These are phyloP conservation scores for Yamadazyma mexicana DNA, from an alignment of 1,139 yeast genomes.

Conservation along the genomic window DNA sequence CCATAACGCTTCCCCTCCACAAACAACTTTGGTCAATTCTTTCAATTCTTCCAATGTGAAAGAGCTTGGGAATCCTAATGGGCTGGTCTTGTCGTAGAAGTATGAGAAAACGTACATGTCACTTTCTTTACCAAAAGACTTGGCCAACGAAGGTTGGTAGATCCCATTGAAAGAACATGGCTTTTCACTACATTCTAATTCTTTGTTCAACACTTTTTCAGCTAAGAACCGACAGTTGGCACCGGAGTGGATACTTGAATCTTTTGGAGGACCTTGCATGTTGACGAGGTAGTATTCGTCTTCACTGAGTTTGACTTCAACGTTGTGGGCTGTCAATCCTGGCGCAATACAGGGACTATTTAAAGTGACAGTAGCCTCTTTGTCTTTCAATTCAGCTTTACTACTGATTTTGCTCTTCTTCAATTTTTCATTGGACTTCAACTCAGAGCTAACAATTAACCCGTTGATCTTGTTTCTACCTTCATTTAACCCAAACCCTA, in stretches of 20 bases:
- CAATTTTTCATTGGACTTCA: constrained; percentile 32
- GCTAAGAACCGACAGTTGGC: constrained; percentile 84
- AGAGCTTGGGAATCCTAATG: constrained; percentile 90
- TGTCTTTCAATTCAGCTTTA: constrained; percentile 40
- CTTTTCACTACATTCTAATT: constrained; percentile 63
- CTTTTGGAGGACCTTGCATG: constrained; percentile 65
- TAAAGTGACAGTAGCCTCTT: constrained; percentile 42
- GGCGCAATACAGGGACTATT: constrained; percentile 89
- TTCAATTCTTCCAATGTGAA: constrained; percentile 82
- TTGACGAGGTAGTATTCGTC: constrained; percentile 58
- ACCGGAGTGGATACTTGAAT: constrained; percentile 29
- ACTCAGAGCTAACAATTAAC: constrained; percentile 51
- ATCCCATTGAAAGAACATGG: constrained; percentile 98
- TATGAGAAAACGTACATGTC: constrained; percentile 90
- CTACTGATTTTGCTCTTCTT: constrained; percentile 25
- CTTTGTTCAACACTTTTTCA: constrained; percentile 81
- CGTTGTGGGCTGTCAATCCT: constrained; percentile 53
- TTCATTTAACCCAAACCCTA: constrained; percentile 94
- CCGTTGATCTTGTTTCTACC: constrained; percentile 83
- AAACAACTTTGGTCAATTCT: constrained; percentile 80
- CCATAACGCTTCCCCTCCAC: constrained; percentile 81
- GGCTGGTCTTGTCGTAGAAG: constrained; percentile 91
- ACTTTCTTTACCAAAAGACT: constrained; percentile 64
- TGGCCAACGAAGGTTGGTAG: constrained; percentile 87
- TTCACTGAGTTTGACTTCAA: constrained; percentile 52